Percentiles rank a stretch among this genome's conserved stretches.
Conservation (phyloP, 768 basidiomycete genomes). For the Tulasnella sp. region DNA sequence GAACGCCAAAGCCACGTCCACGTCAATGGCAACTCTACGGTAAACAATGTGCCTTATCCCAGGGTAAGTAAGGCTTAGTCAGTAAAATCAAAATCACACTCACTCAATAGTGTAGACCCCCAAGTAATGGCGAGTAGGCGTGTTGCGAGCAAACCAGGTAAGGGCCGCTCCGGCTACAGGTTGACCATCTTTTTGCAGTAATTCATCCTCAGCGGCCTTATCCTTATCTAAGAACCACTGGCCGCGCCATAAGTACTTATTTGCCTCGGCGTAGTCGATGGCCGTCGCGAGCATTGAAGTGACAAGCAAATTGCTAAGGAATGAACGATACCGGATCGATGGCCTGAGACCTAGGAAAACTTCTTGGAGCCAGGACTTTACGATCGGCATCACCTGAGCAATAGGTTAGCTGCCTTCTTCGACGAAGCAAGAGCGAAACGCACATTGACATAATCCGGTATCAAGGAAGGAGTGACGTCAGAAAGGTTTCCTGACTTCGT, state of each 20-base stretch:
- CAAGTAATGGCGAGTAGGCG: background rate
- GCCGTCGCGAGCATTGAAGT: slow-evolving; percentile 7
- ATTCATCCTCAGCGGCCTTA: background rate
- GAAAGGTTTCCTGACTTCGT: slow-evolving; percentile 5
- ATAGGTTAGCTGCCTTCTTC: background rate
- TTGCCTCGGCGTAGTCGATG: slow-evolving; percentile 7
- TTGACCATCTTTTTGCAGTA: slow-evolving; percentile 6
- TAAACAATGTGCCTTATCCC: background rate
- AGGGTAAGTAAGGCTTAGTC: background rate
- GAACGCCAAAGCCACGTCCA: background rate
- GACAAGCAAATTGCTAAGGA: slow-evolving; percentile 22
- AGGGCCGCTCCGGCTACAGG: background rate
- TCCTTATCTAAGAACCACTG: slow-evolving; percentile 7
- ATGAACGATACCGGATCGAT: background rate
- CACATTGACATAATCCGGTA: slow-evolving; percentile 22
- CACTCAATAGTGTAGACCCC: background rate
- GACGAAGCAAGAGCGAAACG: background rate
- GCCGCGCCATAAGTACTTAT: background rate
- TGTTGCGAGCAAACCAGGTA: background rate
- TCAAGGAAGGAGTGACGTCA: slow-evolving; percentile 1
- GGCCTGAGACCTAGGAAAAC: background rate
- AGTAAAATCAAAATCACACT: background rate
- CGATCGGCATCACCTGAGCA: slow-evolving; percentile 15
- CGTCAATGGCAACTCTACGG: background rate
- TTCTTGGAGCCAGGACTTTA: slow-evolving; percentile 26